Conservation (phyloP, 2,329 filamentous ascomycete species). For the Phyllosticta paracitricarpa region DNA sequence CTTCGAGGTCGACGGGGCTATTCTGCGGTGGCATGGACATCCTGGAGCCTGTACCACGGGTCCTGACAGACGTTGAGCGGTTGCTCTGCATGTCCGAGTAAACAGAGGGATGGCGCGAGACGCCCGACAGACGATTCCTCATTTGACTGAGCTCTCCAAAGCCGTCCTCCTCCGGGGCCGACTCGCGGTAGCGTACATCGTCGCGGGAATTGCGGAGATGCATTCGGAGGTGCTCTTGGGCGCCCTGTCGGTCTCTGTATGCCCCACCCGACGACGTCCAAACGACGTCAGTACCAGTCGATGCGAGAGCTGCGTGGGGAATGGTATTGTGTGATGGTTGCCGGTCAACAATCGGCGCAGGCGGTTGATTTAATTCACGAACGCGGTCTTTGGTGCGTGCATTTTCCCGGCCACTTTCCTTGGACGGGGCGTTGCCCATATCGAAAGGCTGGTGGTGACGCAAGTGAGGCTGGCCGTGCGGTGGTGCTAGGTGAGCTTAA, state of each 20-base stretch:
- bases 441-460: conserved; percentile 8
- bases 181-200: conserved; percentile 15
- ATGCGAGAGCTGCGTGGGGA: conserved; percentile 15
- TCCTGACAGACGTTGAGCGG: conserved; percentile 17
- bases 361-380: background rate
- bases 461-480: conserved; percentile 13
- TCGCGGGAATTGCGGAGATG: conserved; percentile 12
- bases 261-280: conserved; percentile 1
- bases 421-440: conserved; percentile 23
- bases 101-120: conserved; percentile 18
- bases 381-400: conserved; percentile 24
- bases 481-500: conserved; percentile 23
- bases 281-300: background rate
- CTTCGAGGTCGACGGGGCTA: conserved; percentile 31
- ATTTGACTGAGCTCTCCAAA: conserved; percentile 17
- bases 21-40: conserved; percentile 23
- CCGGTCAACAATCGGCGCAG: background rate
- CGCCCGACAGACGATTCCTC: conserved; percentile 18
- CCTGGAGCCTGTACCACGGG: conserved; percentile 17
- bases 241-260: conserved; percentile 15
- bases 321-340: conserved; percentile 18
- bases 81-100: conserved; percentile 19
- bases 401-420: conserved; percentile 14
- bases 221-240: conserved; percentile 20
- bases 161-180: conserved; percentile 13